Conservation (phyloP, 257 asterid genomes). For the Lithospermum erythrorhizon region DNA sequence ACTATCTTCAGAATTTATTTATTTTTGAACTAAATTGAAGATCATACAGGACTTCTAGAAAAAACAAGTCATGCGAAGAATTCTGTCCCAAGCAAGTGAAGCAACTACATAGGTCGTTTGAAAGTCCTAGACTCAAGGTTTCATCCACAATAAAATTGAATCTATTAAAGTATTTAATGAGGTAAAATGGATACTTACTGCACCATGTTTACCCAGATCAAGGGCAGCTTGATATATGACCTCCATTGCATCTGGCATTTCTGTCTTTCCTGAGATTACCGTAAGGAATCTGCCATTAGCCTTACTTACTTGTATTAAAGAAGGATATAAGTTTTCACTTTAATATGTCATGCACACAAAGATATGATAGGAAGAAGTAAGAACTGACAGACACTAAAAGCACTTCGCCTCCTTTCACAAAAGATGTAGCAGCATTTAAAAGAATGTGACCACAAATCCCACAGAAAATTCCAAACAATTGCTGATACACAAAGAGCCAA, state of each 20-base stretch:
- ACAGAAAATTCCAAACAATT: too few relatives aligned
- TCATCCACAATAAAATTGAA: too few relatives aligned
- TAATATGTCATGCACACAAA: not conserved
- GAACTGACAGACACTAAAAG: not conserved
- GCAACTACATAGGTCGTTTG: too few relatives aligned
- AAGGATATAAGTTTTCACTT: not conserved
- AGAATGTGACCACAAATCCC: too few relatives aligned
- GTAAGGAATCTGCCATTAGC: not conserved
- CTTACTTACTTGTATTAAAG: not conserved
- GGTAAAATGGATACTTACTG: slow-evolving; percentile 45
- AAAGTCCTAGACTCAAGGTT: too few relatives aligned
- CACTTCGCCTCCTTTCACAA: not conserved
- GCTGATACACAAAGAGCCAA: too few relatives aligned
- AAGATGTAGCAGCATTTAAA: too few relatives aligned
- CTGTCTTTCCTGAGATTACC: slow-evolving; percentile 46
- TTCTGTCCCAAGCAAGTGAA: too few relatives aligned
- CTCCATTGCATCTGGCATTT: slow-evolving; percentile 96
- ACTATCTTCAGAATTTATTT: too few relatives aligned
- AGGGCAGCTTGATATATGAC: slow-evolving; percentile 72
- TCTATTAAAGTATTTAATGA: slow-evolving; percentile 7
- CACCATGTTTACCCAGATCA: slow-evolving; percentile 62
- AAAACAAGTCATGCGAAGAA: too few relatives aligned
- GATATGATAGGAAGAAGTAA: not conserved
- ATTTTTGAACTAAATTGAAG: too few relatives aligned
- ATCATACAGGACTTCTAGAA: too few relatives aligned